These are phyloP conservation scores for Fusarium sp. DNA, from an alignment of 2,329 filamentous ascomycete species.

Conservation along the genomic window DNA sequence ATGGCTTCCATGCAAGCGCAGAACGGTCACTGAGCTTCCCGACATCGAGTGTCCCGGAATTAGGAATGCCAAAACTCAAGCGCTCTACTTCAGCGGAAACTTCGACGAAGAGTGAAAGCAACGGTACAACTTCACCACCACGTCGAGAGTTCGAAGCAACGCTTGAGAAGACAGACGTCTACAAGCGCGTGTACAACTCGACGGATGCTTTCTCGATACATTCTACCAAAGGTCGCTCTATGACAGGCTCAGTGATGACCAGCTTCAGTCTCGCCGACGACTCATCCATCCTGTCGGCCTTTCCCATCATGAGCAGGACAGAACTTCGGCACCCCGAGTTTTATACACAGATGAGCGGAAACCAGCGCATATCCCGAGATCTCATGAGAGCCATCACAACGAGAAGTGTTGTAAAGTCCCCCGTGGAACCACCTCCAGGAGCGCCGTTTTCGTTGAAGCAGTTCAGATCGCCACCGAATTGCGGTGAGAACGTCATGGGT, in stretches of 20 bases:
- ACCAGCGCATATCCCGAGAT: constrained; percentile 5
- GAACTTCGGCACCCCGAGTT: constrained; percentile 22
- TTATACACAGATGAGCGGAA: constrained; percentile 9
- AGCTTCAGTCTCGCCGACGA: constrained; percentile 24
- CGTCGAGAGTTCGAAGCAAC: background rate
- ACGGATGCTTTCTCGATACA: constrained; percentile 4
- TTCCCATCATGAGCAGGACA: constrained; percentile 19
- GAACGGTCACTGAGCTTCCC: constrained; percentile 19
- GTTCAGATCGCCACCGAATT: constrained; percentile 13
- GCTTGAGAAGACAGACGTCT: constrained; percentile 3
- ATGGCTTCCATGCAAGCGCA: background rate
- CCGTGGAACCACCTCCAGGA: background rate
- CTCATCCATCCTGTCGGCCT: constrained; percentile 15
- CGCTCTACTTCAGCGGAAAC: constrained; percentile 14
- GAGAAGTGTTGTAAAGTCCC: constrained; percentile 13
- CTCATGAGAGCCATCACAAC: constrained; percentile 23
- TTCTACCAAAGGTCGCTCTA: background rate
- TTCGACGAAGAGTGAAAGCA: background rate
- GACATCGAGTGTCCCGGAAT: background rate
- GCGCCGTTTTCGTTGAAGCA: constrained; percentile 23
- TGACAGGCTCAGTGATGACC: constrained; percentile 5
- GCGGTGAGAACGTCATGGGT: constrained; percentile 16
- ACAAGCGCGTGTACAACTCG: constrained; percentile 19
- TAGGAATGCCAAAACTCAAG: background rate
- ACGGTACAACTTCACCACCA: background rate